phyloP scores from a whole-genome alignment of 768 basidiomycete genomes.

The Hypsizygus marmoreus region DNA sequence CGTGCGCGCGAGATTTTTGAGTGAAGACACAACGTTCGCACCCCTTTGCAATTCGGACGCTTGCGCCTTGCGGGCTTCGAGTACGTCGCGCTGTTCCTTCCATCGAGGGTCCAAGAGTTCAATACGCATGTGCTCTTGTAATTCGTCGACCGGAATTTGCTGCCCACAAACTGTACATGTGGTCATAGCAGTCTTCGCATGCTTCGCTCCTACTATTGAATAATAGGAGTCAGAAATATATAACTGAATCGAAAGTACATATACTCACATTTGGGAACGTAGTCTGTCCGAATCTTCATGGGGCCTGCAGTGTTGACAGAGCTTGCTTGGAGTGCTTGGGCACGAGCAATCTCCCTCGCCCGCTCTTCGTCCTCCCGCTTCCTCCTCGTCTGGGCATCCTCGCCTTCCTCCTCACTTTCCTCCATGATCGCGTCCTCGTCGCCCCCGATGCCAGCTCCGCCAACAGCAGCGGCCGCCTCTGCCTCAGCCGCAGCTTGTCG shows the following conservation, averaged over 20 bases:
- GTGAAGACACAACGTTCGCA: slow-evolving; percentile 91
- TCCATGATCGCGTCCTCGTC: slow-evolving; percentile 79
- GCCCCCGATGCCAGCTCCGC: slow-evolving; percentile 52
- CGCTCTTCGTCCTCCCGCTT: slow-evolving; percentile 74
- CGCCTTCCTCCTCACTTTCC: slow-evolving; percentile 82
- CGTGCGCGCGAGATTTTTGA: slow-evolving; percentile 91
- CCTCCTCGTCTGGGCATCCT: slow-evolving; percentile 56
- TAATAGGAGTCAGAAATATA: slow-evolving; percentile 6
- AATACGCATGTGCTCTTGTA: slow-evolving; percentile 98
- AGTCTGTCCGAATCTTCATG: slow-evolving; percentile 95
- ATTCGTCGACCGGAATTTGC: slow-evolving; percentile 92
- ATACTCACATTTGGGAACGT: slow-evolving; percentile 85
- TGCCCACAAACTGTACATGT: slow-evolving; percentile 96
- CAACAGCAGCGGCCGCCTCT: slow-evolving; percentile 80
- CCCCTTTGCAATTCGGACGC: slow-evolving; percentile 86
- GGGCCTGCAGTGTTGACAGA: slow-evolving; percentile 73
- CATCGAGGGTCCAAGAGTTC: slow-evolving; percentile 96
- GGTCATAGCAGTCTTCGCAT: slow-evolving; percentile 70
- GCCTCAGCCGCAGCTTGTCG: slow-evolving; percentile 85
- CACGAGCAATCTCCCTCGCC: slow-evolving; percentile 69
- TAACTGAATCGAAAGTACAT: slow-evolving; percentile 1
- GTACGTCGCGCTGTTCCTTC: slow-evolving; percentile 90
- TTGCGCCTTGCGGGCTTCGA: slow-evolving; percentile 90
- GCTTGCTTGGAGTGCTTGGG: slow-evolving; percentile 78
- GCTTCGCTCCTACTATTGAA: slow-evolving; percentile 64